Evolutionary conservation across 164 flowering plant species (phyloP).

Genomic region (Vitis labrusca): DNA sequence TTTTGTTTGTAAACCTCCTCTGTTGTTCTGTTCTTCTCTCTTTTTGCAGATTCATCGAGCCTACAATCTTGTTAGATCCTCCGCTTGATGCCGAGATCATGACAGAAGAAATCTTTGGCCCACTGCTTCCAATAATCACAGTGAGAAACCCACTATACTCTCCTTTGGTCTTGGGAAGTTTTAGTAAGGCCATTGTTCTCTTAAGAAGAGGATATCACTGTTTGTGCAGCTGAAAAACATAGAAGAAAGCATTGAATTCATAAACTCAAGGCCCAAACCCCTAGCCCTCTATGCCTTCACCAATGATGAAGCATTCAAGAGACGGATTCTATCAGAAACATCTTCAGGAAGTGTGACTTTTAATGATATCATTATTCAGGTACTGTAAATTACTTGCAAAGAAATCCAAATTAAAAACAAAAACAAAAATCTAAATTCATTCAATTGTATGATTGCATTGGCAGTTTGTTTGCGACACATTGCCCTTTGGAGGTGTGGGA

Average conservation of each 20-base stretch:
- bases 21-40: neutral
- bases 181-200: neutral
- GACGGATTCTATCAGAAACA: constrained; percentile 52
- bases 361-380: constrained; percentile 77
- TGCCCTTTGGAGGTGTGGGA: constrained; percentile 95
- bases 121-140: constrained; percentile 87
- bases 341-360: constrained; percentile 81
- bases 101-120: constrained; percentile 94
- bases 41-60: constrained; percentile 68
- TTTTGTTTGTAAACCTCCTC: neutral
- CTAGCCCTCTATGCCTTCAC: constrained; percentile 80
- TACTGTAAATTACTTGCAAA: constrained; percentile 14
- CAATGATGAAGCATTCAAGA: constrained; percentile 50
- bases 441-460: constrained; percentile 3
- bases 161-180: neutral
- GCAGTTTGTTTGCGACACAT: constrained; percentile 59
- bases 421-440: neutral
- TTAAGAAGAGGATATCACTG: neutral
- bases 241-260: constrained; percentile 80
- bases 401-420: neutral
- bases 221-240: constrained; percentile 67
- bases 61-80: constrained; percentile 83
- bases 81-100: constrained; percentile 77
- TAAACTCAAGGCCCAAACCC: constrained; percentile 72
- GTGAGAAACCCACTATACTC: constrained; percentile 32